phyloP scores from a whole-genome alignment of 371 early-diverging fungal genomes.

The Mucor indicus region DNA sequence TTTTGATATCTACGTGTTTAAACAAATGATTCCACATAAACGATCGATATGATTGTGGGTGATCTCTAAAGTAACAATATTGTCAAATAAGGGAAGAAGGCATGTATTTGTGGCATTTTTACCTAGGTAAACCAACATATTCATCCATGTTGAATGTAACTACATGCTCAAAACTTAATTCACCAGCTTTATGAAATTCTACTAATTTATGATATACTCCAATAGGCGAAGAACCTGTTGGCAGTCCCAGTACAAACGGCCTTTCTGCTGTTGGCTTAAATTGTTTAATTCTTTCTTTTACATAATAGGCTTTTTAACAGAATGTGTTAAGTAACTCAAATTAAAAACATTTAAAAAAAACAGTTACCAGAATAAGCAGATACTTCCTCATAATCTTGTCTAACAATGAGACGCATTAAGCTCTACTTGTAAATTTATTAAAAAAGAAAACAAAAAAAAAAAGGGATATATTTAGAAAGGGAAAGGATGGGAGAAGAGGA shows the following conservation, averaged over 20 bases:
- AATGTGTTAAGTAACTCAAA: not conserved
- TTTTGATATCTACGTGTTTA: constrained; percentile 58
- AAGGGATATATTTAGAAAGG: not conserved
- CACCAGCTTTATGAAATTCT: constrained; percentile 49
- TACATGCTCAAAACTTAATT: constrained; percentile 51
- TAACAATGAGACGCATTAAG: constrained; percentile 64
- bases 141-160: constrained; percentile 63
- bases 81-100: not conserved
- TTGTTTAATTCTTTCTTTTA: constrained; percentile 58
- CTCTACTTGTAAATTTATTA: not conserved
- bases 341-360: not conserved
- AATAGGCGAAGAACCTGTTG: constrained; percentile 65
- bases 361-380: constrained; percentile 52
- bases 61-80: constrained; percentile 31
- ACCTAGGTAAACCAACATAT: constrained; percentile 53
- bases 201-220: constrained; percentile 58
- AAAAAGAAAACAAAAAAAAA: constrained; percentile 1
- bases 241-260: constrained; percentile 65
- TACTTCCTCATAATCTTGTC: constrained; percentile 61
- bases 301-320: constrained; percentile 49
- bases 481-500: not conserved
- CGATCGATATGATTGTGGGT: constrained; percentile 62
- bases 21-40: constrained; percentile 68
- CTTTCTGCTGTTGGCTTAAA: constrained; percentile 55
- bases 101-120: not conserved